These are phyloP conservation scores for Rhodotorula babjevae DNA, from an alignment of 768 basidiomycete species.

Conservation along the genomic window DNA sequence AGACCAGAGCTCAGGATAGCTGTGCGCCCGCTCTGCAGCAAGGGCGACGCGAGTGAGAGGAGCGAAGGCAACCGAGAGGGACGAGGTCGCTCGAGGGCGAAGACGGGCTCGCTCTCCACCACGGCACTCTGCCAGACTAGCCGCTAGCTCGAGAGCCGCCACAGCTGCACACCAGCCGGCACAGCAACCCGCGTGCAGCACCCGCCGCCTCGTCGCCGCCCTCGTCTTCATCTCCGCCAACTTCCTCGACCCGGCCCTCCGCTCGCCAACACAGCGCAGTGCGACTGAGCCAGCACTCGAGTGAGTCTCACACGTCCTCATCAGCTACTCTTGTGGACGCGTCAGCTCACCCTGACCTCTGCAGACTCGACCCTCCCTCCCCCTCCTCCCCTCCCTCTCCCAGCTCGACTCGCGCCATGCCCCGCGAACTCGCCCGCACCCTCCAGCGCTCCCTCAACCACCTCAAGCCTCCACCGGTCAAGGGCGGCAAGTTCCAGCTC, in stretches of 20 bases:
- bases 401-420: neutral
- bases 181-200: neutral
- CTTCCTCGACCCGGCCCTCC: constrained; percentile 15
- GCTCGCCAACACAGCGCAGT: no score
- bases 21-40: no score
- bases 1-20: no score
- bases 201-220: no score
- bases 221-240: constrained; percentile 36
- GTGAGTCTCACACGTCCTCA: neutral
- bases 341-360: neutral
- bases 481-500: constrained; percentile 33
- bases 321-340: neutral
- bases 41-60: no score
- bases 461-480: constrained; percentile 28
- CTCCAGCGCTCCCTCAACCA: constrained; percentile 38
- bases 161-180: neutral
- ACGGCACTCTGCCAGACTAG: neutral
- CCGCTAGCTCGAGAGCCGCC: neutral
- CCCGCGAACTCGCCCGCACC: constrained; percentile 18
- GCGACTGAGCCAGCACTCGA: neutral
- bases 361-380: neutral
- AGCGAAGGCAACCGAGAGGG: no score
- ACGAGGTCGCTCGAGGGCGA: no score
- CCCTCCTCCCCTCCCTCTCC: neutral
- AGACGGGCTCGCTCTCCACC: no score